These are phyloP conservation scores for Alternaria panax DNA, from an alignment of 2,329 filamentous ascomycete species.

Conservation along the genomic window DNA sequence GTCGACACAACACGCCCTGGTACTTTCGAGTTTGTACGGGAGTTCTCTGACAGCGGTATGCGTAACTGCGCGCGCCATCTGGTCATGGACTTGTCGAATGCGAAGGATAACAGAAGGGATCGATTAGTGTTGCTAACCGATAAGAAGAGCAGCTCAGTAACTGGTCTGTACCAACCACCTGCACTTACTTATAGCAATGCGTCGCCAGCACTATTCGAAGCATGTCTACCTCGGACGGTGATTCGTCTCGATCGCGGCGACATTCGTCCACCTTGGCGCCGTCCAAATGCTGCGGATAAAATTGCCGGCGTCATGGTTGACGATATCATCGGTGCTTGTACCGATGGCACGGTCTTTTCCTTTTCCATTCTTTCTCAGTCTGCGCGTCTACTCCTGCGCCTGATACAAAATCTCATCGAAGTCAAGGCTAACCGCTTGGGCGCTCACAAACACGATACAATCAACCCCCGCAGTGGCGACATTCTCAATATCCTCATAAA, in stretches of 20 bases:
- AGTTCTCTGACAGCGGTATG: constrained; percentile 43
- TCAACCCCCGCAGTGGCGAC: constrained; percentile 25
- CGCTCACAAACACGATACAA: constrained; percentile 16
- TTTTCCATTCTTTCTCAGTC: constrained; percentile 70
- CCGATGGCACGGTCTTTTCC: constrained; percentile 60
- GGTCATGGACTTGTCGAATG: constrained; percentile 22
- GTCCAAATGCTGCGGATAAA: constrained; percentile 20
- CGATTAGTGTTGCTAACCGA: constrained; percentile 45
- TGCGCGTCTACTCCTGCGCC: constrained; percentile 72
- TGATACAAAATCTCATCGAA: constrained; percentile 71
- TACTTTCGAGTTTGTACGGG: constrained; percentile 26
- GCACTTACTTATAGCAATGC: constrained; percentile 29
- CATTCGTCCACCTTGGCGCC: constrained; percentile 49
- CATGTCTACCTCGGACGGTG: constrained; percentile 51
- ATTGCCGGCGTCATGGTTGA: constrained; percentile 51
- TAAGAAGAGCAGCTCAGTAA: constrained; percentile 40
- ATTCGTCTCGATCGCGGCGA: constrained; percentile 60
- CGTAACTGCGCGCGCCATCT: constrained; percentile 39
- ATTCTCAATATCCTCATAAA: constrained; percentile 36
- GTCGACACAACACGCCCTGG: constrained; percentile 42
- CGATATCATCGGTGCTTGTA: constrained; percentile 59
- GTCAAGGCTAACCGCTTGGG: constrained; percentile 26
- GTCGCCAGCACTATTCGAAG: constrained; percentile 52
- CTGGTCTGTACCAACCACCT: constrained; percentile 39
- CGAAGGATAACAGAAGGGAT: not conserved